Evolutionary conservation across 352 stramenopile species (phyloP).

Genomic region (Plasmopara viticola): DNA sequence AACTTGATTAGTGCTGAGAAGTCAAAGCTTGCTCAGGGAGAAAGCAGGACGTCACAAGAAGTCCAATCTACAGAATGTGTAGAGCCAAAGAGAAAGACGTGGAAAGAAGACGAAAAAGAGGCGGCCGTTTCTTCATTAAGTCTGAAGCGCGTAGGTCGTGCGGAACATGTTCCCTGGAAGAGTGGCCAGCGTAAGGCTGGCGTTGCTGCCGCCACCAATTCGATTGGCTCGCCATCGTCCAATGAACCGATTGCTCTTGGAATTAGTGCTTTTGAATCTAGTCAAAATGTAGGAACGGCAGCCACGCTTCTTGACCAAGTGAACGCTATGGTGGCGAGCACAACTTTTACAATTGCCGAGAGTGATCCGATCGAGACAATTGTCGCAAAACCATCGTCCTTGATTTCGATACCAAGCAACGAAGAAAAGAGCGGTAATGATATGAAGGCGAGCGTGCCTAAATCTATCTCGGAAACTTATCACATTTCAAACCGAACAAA

Average conservation of each 20-base stretch:
- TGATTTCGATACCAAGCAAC: slow-evolving; percentile 9
- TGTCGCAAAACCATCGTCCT: slow-evolving; percentile 1
- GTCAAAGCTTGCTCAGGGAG: slow-evolving; percentile 30
- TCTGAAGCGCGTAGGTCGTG: slow-evolving; percentile 31
- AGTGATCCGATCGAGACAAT: slow-evolving; percentile 20
- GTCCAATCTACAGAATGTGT: not conserved
- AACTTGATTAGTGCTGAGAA: slow-evolving; percentile 58
- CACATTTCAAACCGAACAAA: slow-evolving; percentile 63
- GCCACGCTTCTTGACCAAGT: slow-evolving; percentile 39
- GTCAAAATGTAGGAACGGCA: slow-evolving; percentile 11
- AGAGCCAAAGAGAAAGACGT: slow-evolving; percentile 29
- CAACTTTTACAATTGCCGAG: slow-evolving; percentile 51
- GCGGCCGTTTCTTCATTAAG: slow-evolving; percentile 17
- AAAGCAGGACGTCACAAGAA: slow-evolving; percentile 17
- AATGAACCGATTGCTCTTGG: slow-evolving; percentile 19
- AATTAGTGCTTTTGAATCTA: slow-evolving; percentile 5
- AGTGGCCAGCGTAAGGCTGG: slow-evolving; percentile 51
- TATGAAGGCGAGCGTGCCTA: slow-evolving; percentile 28
- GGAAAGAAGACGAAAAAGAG: slow-evolving; percentile 27
- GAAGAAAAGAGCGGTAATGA: slow-evolving; percentile 5
- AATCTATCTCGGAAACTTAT: slow-evolving; percentile 75
- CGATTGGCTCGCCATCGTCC: slow-evolving; percentile 8
- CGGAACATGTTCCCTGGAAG: slow-evolving; percentile 52
- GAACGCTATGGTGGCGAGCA: slow-evolving; percentile 48
- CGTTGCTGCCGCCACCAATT: slow-evolving; percentile 9